Percentiles rank a stretch among this genome's conserved stretches.
Conservation (phyloP, 2,329 filamentous ascomycete species). For the Nigrospora sphaerica region DNA sequence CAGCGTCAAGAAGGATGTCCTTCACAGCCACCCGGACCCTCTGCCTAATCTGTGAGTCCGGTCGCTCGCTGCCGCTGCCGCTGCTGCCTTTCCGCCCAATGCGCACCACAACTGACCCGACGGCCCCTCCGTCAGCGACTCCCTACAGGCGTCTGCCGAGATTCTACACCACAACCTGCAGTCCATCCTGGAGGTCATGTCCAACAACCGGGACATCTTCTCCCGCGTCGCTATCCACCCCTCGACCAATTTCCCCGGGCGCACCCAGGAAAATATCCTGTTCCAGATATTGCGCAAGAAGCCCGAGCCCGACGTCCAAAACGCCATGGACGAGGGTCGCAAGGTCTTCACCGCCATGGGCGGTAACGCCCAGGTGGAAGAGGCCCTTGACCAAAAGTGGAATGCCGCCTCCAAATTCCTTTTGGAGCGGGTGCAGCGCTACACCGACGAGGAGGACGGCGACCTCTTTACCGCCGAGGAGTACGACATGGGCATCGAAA, state of each 20-base stretch:
- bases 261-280: slow-evolving; percentile 59
- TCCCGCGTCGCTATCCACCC: slow-evolving; percentile 67
- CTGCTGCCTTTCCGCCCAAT: neutral
- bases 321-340: slow-evolving; percentile 60
- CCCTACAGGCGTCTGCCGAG: slow-evolving; percentile 63
- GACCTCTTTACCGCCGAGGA: slow-evolving; percentile 69
- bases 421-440: slow-evolving; percentile 23
- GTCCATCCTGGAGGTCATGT: slow-evolving; percentile 58
- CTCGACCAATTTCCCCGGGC: slow-evolving; percentile 66
- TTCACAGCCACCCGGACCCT: slow-evolving; percentile 57
- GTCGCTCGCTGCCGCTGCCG: too few relatives aligned
- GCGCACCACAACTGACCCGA: too few relatives aligned
- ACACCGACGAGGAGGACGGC: slow-evolving; percentile 39
- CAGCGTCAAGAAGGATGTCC: slow-evolving; percentile 53
- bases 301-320: slow-evolving; percentile 69
- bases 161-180: slow-evolving; percentile 67
- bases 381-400: slow-evolving; percentile 30
- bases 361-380: slow-evolving; percentile 14
- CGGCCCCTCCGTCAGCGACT: slow-evolving; percentile 41
- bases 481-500: slow-evolving; percentile 56
- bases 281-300: slow-evolving; percentile 74
- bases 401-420: slow-evolving; percentile 23
- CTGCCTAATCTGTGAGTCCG: slow-evolving; percentile 58
- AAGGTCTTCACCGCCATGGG: slow-evolving; percentile 22
- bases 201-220: slow-evolving; percentile 60